Base-by-base conservation (phyloP, 371 early-diverging fungal genomes). In the Syncephalastrum contaminatum region DNA sequence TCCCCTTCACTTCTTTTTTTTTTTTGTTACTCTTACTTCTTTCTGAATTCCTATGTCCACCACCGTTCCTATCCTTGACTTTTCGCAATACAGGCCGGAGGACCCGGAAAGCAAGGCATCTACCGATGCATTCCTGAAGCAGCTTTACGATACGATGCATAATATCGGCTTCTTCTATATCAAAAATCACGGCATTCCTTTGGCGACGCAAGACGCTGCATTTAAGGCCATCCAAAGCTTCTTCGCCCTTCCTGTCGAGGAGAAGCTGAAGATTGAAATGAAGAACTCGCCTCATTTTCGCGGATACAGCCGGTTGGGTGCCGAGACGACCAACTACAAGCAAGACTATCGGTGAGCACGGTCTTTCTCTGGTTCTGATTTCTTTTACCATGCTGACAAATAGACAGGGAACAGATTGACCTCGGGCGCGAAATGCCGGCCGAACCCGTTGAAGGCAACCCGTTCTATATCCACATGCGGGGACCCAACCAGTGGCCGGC, bases 101-200 rank as follows among this genome's bases (percentile, higher is more conserved):
- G 56, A 66, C 16, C 67, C 61, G 4, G 21, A 42, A 2, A 24
- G 18, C 8, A 36, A 51, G 10, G 45, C 39, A 3, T 56, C 56
- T 1, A 63, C 66, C 1, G 52, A 58, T 22, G 54, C 57, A 6
- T 82, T 87, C 49, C 67, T 87, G 10, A 49, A 47, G 1, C 64
- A 80, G 10, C 71, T 87, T 22, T 70, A 78, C 19, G 60, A 79
- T 21, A 78, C 83, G 2, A 72, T 84, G 51, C 72, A 77, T 18
- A 62, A 80, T 27, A 68, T 86, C 14, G 88, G 88, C 0, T 86
- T 87, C 45, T 86, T 87, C 42, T 85, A 86, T 58, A 67, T 87
- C 57, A 67, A 66, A 18, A 75, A 77, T 49, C 84, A 84, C 36
- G 70, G 70, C 16, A 63, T 87, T 20, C 48, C 78, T 0, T 44